These are phyloP conservation scores for Phaeotremella skinneri DNA, from an alignment of 768 basidiomycete species.

Conservation along the genomic window DNA sequence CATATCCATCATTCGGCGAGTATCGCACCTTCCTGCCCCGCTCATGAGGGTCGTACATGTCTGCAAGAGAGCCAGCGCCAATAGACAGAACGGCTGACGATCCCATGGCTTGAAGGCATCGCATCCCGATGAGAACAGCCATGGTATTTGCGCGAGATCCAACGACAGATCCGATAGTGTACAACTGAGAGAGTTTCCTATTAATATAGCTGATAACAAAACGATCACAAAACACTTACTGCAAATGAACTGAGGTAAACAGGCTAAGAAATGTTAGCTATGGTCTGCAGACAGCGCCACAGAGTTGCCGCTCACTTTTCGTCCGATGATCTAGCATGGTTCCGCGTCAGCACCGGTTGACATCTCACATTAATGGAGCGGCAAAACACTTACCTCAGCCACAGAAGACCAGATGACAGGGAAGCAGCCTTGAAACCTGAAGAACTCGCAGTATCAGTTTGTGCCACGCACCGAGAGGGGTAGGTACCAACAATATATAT, in stretches of 20 bases:
- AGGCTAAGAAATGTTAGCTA: conserved; percentile 12
- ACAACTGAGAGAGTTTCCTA: conserved; percentile 30
- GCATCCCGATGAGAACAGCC: conserved; percentile 46
- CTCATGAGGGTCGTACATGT: conserved; percentile 51
- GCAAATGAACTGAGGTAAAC: conserved; percentile 48
- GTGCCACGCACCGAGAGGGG: neutral
- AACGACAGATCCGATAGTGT: conserved; percentile 45
- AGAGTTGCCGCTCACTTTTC: conserved; percentile 30
- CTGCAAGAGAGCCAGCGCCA: conserved; percentile 50
- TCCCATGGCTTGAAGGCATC: conserved; percentile 48
- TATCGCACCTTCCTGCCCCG: conserved; percentile 46
- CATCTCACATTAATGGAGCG: neutral
- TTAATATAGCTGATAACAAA: neutral
- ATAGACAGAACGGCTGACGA: conserved; percentile 45
- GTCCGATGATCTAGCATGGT: conserved; percentile 28
- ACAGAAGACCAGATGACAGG: conserved; percentile 47
- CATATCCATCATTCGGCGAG: conserved; percentile 1
- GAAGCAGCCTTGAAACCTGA: conserved; percentile 35
- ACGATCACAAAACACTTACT: conserved; percentile 22
- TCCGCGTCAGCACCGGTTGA: conserved; percentile 19
- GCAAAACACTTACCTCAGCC: conserved; percentile 31
- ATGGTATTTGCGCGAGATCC: conserved; percentile 45
- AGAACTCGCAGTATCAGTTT: neutral
- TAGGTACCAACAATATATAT: conserved; percentile 48
- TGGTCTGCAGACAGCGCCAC: neutral